Percentiles rank a stretch among this genome's conserved stretches.
Conservation (phyloP, 2,329 filamentous ascomycete species). For the Pseudogymnoascus pannorum region DNA sequence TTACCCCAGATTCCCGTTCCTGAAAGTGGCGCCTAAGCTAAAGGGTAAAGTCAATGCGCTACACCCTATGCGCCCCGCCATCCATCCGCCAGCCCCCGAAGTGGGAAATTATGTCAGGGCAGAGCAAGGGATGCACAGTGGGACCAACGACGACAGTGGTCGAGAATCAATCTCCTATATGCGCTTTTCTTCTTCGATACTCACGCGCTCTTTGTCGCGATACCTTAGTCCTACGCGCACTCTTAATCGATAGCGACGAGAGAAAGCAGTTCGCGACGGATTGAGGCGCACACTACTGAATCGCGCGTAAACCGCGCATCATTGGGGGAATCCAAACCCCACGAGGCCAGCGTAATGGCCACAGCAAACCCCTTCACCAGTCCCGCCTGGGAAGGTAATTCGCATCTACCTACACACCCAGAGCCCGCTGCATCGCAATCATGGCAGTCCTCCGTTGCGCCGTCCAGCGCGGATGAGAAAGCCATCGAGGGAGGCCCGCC, state of each 20-base stretch:
- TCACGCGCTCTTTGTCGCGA: not conserved
- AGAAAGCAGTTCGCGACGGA: not conserved
- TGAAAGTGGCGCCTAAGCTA: not conserved
- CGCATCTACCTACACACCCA: not conserved
- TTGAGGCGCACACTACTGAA: not conserved
- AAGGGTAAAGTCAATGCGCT: not conserved
- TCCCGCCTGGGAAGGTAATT: not conserved
- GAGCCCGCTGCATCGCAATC: not conserved
- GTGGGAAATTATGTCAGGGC: constrained; percentile 1
- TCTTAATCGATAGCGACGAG: not conserved
- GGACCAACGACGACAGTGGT: not conserved
- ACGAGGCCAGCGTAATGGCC: not conserved
- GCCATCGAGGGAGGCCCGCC: not conserved
- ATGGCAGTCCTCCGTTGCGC: not conserved
- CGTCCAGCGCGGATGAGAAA: not conserved
- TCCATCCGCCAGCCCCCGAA: not conserved
- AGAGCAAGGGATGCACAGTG: not conserved
- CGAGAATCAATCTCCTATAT: not conserved
- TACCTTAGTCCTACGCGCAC: not conserved
- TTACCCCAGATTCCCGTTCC: constrained; percentile 6
- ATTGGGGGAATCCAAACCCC: not conserved
- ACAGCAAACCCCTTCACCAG: not conserved
- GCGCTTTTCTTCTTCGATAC: not conserved
- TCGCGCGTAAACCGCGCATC: not conserved
- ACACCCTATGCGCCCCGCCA: not conserved